Base-by-base conservation (phyloP, 2,329 filamentous ascomycete genomes). In the Aspergillus calidoustus region DNA sequence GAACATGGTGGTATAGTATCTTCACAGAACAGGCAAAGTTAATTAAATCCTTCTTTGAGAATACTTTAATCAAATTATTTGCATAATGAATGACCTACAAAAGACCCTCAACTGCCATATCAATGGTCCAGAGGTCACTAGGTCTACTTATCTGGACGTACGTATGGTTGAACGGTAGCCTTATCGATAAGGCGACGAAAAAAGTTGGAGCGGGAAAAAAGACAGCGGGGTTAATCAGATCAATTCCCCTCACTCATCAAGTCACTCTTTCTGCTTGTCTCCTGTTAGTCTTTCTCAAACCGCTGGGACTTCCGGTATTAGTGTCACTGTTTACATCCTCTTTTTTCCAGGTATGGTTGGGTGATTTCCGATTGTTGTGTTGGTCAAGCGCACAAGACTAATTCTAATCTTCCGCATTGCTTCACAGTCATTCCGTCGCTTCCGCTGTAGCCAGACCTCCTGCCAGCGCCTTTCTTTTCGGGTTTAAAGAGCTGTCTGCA, bases 131-230 rank as follows among this genome's bases (percentile, higher is more conserved):
- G 25, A 28, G 25, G 25, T 28, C 25, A 7, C 6, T 28, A 28
- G 22, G 46, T 28, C 28, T 15, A 28, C 34, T 41, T 15, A 5
- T 13, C 34, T 17, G 34, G 34, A 11, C 34, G 34, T 17, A 55
- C 60, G 55, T 43, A 19, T 19, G 19, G 19, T 19, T 23, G 9
- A 5, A 46, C 25, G 28, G 28, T 11, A 49, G 60, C 59, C 63
- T 59, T 65, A 65, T 65, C 63, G 63, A 65, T 65, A 63, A 60
- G 41, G 50, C 62, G 25, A 23, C 54, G 50, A 52, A 59, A 65
- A 60, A 64, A 64, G 59, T 43, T 54, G 50, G 55, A 56, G 54
- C 22, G 28, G 43, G 52, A 59, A 58, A 58, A 60, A 60, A 22
- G 28, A 58, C 47, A 51, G 59, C 55, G 62, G 62, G 62, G 59